These are phyloP conservation scores for Xerocomus potaroensis DNA, from an alignment of 768 basidiomycete species.

Conservation along the genomic window DNA sequence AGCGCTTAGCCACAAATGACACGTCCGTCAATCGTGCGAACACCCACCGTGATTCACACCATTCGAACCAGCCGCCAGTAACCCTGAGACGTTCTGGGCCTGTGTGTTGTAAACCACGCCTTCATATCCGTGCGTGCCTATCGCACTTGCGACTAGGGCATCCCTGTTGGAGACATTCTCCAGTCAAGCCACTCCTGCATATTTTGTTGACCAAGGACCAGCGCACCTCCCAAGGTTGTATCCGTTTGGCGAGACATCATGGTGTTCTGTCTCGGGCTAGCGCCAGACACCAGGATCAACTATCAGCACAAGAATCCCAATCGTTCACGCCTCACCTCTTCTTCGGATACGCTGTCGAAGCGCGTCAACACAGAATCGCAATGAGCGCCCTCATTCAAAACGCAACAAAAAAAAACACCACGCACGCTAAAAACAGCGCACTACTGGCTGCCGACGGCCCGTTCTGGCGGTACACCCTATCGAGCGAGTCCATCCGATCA, in stretches of 20 bases:
- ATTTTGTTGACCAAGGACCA: too few relatives aligned
- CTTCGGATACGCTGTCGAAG: conserved; percentile 40
- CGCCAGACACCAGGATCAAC: neutral
- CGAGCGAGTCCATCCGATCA: neutral
- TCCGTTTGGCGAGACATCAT: conserved; percentile 44
- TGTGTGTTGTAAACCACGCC: conserved; percentile 47
- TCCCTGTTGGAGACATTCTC: too few relatives aligned
- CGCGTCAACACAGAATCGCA: neutral
- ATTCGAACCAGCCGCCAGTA: conserved; percentile 47
- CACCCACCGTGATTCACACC: conserved; percentile 52
- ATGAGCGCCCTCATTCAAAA: neutral
- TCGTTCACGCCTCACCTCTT: conserved; percentile 32
- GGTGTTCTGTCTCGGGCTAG: conserved; percentile 32
- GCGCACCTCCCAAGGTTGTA: conserved; percentile 46
- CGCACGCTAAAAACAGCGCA: conserved; percentile 58
- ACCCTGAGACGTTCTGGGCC: conserved; percentile 45
- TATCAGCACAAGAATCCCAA: neutral
- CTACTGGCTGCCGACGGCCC: conserved; percentile 46
- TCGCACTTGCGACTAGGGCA: conserved; percentile 34
- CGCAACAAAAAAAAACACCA: neutral
- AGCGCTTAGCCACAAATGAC: too few relatives aligned
- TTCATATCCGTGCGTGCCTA: conserved; percentile 36
- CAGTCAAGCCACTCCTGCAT: too few relatives aligned
- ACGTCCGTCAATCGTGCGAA: neutral
- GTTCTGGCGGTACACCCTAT: conserved; percentile 53